phyloP scores from a whole-genome alignment of 2,329 filamentous ascomycete species.

The Colletotrichum camelliae region DNA sequence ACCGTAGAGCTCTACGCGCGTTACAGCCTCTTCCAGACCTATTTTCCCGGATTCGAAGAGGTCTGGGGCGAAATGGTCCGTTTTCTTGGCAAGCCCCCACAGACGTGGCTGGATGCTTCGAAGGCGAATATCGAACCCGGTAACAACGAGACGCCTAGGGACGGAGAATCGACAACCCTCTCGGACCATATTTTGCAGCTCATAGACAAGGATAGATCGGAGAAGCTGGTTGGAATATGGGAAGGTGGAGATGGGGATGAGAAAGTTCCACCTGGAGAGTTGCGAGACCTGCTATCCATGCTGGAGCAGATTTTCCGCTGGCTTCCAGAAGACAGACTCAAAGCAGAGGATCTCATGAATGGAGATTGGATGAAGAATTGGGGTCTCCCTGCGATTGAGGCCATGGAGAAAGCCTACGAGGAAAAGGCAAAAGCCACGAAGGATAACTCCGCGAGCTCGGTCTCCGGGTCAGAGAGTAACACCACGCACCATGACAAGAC shows the following conservation, averaged over 20 bases:
- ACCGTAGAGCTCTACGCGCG: no score
- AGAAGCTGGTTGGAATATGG: not conserved
- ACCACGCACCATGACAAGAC: not conserved
- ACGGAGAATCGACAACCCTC: no score
- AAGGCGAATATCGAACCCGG: not conserved
- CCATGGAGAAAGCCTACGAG: not conserved
- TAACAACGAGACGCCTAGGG: no score
- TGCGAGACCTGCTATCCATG: not conserved
- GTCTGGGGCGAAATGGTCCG: not conserved
- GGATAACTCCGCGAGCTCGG: not conserved
- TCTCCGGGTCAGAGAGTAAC: accelerated
- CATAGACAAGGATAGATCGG: not conserved
- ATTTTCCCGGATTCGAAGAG: not conserved
- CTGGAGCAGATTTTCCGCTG: not conserved
- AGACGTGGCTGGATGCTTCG: not conserved
- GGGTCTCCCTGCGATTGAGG: not conserved
- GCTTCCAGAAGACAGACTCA: not conserved
- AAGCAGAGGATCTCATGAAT: not conserved
- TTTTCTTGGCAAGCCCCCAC: not conserved
- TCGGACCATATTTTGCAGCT: not conserved
- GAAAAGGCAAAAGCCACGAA: not conserved
- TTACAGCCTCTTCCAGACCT: no score
- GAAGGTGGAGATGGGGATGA: not conserved
- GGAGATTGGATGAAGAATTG: not conserved
- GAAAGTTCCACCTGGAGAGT: not conserved